Percentiles rank a stretch among this genome's conserved stretches.
Conservation (phyloP, 2,329 filamentous ascomycete genomes). For the Penicillium sp. region DNA sequence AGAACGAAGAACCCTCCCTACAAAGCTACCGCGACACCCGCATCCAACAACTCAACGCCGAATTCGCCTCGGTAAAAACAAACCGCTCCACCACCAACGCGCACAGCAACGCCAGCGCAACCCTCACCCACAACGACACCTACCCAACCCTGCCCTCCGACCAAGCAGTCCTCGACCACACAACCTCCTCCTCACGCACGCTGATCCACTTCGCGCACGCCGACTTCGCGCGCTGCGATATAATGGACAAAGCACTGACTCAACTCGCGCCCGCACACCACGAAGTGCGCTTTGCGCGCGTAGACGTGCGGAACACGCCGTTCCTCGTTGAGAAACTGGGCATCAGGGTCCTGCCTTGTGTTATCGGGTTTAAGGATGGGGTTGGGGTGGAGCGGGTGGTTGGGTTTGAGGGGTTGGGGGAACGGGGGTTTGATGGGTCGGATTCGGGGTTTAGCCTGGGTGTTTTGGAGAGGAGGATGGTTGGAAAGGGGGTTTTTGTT, state of each 20-base stretch:
- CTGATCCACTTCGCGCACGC: slow-evolving; percentile 67
- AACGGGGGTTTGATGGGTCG: slow-evolving; percentile 40
- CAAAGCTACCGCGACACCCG: slow-evolving; percentile 57
- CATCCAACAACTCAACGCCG: slow-evolving; percentile 61
- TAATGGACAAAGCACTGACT: slow-evolving; percentile 63
- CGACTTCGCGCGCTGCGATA: slow-evolving; percentile 62
- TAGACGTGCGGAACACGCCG: slow-evolving; percentile 49
- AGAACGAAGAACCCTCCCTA: slow-evolving; percentile 52
- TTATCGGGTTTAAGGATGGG: slow-evolving; percentile 53
- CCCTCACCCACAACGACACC: slow-evolving; percentile 29
- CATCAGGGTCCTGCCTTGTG: slow-evolving; percentile 50
- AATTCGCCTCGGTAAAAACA: slow-evolving; percentile 54
- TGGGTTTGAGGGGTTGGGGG: slow-evolving; percentile 51
- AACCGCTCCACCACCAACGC: slow-evolving; percentile 32
- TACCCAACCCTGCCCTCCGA: slow-evolving; percentile 52
- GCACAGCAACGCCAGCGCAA: slow-evolving; percentile 11
- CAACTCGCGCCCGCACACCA: slow-evolving; percentile 44
- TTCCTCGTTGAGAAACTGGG: slow-evolving; percentile 52
- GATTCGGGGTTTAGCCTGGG: slow-evolving; percentile 44
- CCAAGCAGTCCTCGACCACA: slow-evolving; percentile 61
- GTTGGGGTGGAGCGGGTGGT: slow-evolving; percentile 47
- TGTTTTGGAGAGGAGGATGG: slow-evolving; percentile 46
- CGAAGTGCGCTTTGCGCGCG: slow-evolving; percentile 48
- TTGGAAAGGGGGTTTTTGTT: slow-evolving; percentile 42
- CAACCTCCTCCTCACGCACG: slow-evolving; percentile 59